A percentile compares a stretch with the other conserved stretches of the same genome.
phyloP scores from a whole-genome alignment of 2,329 filamentous ascomycete species.

The Colletotrichum trifolii region DNA sequence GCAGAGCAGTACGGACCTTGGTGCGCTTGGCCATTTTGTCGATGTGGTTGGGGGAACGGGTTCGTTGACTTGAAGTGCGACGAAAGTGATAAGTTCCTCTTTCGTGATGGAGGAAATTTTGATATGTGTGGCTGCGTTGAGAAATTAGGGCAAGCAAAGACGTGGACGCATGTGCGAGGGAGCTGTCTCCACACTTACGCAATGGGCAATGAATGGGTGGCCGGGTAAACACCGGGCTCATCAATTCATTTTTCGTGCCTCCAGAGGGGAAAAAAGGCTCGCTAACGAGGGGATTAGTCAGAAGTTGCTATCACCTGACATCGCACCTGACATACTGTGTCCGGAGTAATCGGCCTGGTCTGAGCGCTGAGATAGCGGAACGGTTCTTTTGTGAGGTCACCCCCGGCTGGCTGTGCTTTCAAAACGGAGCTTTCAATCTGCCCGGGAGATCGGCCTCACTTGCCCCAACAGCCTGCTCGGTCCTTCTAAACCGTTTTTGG shows the following conservation, averaged over 20 bases:
- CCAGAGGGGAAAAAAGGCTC: neutral
- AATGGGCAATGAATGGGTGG: neutral
- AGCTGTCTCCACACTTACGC: too few species aligned
- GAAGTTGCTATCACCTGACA: neutral
- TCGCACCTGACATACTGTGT: neutral
- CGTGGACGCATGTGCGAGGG: conserved; percentile 35
- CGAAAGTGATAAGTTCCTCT: conserved; percentile 40
- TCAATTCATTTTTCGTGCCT: conserved; percentile 3
- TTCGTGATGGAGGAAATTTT: conserved; percentile 44
- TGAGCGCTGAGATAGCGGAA: neutral
- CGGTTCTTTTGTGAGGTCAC: conserved; percentile 7
- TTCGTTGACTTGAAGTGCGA: conserved; percentile 38
- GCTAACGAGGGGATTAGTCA: neutral
- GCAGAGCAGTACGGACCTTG: conserved; percentile 51
- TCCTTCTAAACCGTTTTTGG: conserved; percentile 24
- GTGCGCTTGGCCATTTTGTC: conserved; percentile 94
- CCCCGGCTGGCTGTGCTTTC: conserved; percentile 8
- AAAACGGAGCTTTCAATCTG: conserved; percentile 27
- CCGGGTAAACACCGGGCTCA: neutral
- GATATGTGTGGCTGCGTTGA: conserved; percentile 31
- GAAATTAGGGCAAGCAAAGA: conserved; percentile 30
- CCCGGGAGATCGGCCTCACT: conserved; percentile 31
- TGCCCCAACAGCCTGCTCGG: conserved; percentile 27
- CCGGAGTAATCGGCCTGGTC: neutral
- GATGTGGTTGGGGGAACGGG: conserved; percentile 44